Evolutionary conservation across 1,284 basidiomycete species (phyloP).

Genomic region (Rhodotorula sp.): DNA sequence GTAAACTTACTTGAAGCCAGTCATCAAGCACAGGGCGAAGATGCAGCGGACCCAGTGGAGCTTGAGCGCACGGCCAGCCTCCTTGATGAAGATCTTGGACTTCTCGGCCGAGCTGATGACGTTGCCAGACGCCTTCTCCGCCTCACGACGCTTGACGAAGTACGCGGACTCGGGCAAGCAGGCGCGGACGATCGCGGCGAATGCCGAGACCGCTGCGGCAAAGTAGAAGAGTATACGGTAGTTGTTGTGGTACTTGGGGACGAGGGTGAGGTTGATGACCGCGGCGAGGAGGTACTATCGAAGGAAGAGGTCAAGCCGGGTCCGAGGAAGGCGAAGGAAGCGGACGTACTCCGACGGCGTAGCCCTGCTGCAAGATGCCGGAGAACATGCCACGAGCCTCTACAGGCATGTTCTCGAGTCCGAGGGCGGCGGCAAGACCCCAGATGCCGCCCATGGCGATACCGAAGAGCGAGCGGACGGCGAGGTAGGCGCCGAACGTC

Average conservation of each 20-base stretch:
- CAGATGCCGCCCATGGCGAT: constrained; percentile 56
- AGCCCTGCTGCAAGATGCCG: constrained; percentile 68
- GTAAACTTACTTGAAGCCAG: constrained; percentile 67
- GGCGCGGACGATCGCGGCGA: constrained; percentile 70
- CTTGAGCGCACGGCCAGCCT: constrained; percentile 72
- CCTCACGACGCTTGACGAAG: constrained; percentile 57
- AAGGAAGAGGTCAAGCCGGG: not conserved
- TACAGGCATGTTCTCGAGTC: constrained; percentile 85
- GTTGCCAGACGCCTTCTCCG: constrained; percentile 51
- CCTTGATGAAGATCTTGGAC: constrained; percentile 69
- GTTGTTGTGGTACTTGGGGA: constrained; percentile 44
- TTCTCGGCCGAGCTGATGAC: constrained; percentile 53
- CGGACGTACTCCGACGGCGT: constrained; percentile 29
- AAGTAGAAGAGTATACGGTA: constrained; percentile 12
- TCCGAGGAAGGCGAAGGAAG: too few species aligned
- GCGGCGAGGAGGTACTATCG: constrained; percentile 19
- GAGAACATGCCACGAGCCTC: constrained; percentile 75
- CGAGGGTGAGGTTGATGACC: constrained; percentile 35
- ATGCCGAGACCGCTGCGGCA: constrained; percentile 64
- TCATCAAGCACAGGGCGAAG: constrained; percentile 58
- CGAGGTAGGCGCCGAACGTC: constrained; percentile 54
- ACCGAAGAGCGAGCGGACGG: constrained; percentile 51
- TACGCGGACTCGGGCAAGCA: constrained; percentile 76
- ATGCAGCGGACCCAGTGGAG: constrained; percentile 81
- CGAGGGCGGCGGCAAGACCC: constrained; percentile 55